Evolutionary conservation across 75 land plant genomes (phyloP).

Genomic region (Selaginella moellendorffii): DNA sequence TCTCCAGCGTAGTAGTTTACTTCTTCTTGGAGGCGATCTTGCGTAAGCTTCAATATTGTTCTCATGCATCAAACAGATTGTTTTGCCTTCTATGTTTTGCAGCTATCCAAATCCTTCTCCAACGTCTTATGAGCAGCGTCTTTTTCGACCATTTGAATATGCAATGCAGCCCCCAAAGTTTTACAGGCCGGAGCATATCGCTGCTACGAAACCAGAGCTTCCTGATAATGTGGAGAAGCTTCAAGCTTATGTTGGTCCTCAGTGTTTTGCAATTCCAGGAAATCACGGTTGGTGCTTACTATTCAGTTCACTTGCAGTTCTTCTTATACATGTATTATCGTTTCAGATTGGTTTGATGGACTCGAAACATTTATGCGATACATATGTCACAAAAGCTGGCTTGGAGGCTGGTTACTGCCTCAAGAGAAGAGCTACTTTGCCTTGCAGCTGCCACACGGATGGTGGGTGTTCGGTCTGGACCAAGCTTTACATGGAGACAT

Average conservation of each 20-base stretch:
- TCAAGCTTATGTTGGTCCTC: constrained; percentile 70
- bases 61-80: background rate
- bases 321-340: too few species aligned
- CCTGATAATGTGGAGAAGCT: constrained; percentile 55
- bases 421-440: constrained; percentile 98
- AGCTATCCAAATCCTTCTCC: constrained; percentile 98
- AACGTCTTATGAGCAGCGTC: constrained; percentile 77
- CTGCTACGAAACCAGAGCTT: constrained; percentile 80
- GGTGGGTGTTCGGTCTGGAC: constrained; percentile 99
- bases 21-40: constrained; percentile 93
- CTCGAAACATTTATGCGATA: constrained; percentile 90
- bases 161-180: constrained; percentile 87
- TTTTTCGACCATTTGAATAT: constrained; percentile 87
- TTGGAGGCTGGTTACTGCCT: constrained; percentile 98
- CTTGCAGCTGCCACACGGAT: constrained; percentile 74
- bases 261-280: constrained; percentile 92
- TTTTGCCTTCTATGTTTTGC: constrained; percentile 5
- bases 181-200: constrained; percentile 81
- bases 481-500: constrained; percentile 88
- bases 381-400: constrained; percentile 96
- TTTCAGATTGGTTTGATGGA: constrained; percentile 99
- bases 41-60: constrained; percentile 48
- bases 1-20: constrained; percentile 70
- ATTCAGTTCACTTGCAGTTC: too few species aligned
- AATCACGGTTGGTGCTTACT: constrained; percentile 78